phyloP scores from a whole-genome alignment of 1,139 yeast species.

The Suhomyces ambrosiae region DNA sequence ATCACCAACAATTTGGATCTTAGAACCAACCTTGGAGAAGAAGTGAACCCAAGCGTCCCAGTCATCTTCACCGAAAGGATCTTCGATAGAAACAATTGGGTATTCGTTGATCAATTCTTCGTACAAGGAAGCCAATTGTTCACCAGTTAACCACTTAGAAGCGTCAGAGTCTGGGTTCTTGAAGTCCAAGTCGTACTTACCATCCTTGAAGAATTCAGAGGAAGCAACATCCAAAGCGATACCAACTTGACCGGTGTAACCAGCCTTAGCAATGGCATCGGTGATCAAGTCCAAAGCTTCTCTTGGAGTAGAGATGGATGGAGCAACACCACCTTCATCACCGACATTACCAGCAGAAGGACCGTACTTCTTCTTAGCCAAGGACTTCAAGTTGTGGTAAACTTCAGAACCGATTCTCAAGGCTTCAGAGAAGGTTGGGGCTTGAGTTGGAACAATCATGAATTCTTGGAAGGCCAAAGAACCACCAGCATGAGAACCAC shows the following conservation, averaged over 20 bases:
- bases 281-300: conserved; percentile 94
- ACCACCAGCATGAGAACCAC: conserved; percentile 99
- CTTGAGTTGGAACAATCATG: conserved; percentile 95
- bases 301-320: conserved; percentile 87
- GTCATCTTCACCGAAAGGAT: conserved; percentile 98
- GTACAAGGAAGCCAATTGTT: conserved; percentile 83
- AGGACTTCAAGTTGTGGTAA: conserved; percentile 89
- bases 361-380: conserved; percentile 92
- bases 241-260: conserved; percentile 86
- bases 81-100: conserved; percentile 97
- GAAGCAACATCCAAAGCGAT: conserved; percentile 96
- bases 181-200: conserved; percentile 95
- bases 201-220: conserved; percentile 94
- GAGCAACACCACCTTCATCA: conserved; percentile 99
- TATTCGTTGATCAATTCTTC: conserved; percentile 74
- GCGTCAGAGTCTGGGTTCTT: conserved; percentile 90
- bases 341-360: conserved; percentile 98
- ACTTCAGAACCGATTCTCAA: conserved; percentile 95
- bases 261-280: conserved; percentile 84
- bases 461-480: conserved; percentile 97
- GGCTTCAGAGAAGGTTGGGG: conserved; percentile 86
- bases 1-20: conserved; percentile 90
- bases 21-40: conserved; percentile 65
- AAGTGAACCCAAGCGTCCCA: conserved; percentile 96
- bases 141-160: conserved; percentile 87